A percentile compares a stretch with the other conserved stretches of the same genome.
Evolutionary conservation across 2,329 filamentous ascomycete genomes (phyloP).

Genomic region (Colletotrichum horii): DNA sequence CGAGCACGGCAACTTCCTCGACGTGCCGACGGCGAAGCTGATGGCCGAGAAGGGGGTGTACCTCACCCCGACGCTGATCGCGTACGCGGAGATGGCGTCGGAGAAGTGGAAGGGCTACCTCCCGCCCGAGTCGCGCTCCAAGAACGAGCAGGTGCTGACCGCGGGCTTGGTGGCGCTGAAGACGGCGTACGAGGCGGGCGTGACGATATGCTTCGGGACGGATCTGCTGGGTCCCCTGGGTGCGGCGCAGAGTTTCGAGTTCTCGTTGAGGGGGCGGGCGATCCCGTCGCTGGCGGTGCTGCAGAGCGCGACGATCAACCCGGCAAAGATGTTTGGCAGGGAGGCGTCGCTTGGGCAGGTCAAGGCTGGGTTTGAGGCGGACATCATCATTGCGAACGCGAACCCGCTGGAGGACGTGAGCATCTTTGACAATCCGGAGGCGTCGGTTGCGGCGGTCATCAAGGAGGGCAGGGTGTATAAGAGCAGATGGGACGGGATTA

Average conservation of each 20-base stretch:
- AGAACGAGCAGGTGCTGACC: constrained; percentile 55
- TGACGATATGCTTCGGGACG: constrained; percentile 61
- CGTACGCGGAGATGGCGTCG: constrained; percentile 54
- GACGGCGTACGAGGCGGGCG: constrained; percentile 55
- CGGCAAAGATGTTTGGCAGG: constrained; percentile 52
- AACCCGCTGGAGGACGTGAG: constrained; percentile 61
- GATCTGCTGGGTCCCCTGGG: constrained; percentile 37
- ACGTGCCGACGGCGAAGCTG: constrained; percentile 48
- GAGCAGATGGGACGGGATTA: constrained; percentile 25
- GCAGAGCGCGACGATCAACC: constrained; percentile 46
- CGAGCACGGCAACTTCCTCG: constrained; percentile 50
- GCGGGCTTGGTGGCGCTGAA: constrained; percentile 51
- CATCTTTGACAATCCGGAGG: constrained; percentile 51
- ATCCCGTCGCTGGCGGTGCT: constrained; percentile 29
- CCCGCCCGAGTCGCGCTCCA: constrained; percentile 47
- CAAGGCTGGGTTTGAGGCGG: constrained; percentile 54
- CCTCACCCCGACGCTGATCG: constrained; percentile 59
- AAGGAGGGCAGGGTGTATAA: constrained; percentile 55
- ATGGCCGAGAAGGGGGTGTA: constrained; percentile 55
- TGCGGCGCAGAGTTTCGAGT: constrained; percentile 36
- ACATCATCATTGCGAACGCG: constrained; percentile 54
- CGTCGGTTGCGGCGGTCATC: constrained; percentile 52
- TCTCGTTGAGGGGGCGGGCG: constrained; percentile 30
- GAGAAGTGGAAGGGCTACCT: constrained; percentile 48
- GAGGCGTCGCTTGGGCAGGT: constrained; percentile 54